Evolutionary conservation across 805 yeast species (phyloP).

Genomic region (Candida berthetii): DNA sequence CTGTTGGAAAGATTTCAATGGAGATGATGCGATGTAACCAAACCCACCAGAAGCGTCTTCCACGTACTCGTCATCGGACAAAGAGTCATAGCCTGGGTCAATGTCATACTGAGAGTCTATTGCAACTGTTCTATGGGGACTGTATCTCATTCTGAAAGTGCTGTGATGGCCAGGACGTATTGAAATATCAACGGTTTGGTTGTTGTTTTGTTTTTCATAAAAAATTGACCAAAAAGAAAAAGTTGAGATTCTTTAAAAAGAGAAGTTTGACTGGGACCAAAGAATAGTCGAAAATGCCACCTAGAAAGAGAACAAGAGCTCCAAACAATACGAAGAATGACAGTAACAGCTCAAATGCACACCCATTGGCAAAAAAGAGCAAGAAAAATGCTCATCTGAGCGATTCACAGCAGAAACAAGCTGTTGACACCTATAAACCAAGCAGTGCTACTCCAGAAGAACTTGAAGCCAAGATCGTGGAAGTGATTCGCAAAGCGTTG

Average conservation of each 20-base stretch:
- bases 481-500: neutral
- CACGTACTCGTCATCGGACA: conserved; percentile 4
- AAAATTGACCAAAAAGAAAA: neutral
- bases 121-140: conserved; percentile 8
- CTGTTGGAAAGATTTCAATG: conserved; percentile 10
- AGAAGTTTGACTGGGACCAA: neutral
- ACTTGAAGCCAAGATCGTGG: neutral
- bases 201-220: neutral
- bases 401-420: neutral
- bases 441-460: neutral
- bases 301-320: conserved; percentile 4
- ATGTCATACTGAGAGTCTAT: neutral
- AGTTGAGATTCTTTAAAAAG: neutral
- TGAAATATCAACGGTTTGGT: no score
- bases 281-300: conserved; percentile 3
- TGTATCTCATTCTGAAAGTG: conserved; percentile 11
- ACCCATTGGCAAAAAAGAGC: neutral
- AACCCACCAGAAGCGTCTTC: neutral
- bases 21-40: conserved; percentile 10
- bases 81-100: conserved; percentile 5
- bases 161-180: no score
- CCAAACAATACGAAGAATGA: neutral
- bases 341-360: no score
- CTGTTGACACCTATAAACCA: conserved; percentile 9
- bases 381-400: neutral